Percentiles rank a stretch among this genome's conserved stretches.
These are phyloP conservation scores for Claviceps digitariae DNA, from an alignment of 2,329 filamentous ascomycete species.

Conservation along the genomic window DNA sequence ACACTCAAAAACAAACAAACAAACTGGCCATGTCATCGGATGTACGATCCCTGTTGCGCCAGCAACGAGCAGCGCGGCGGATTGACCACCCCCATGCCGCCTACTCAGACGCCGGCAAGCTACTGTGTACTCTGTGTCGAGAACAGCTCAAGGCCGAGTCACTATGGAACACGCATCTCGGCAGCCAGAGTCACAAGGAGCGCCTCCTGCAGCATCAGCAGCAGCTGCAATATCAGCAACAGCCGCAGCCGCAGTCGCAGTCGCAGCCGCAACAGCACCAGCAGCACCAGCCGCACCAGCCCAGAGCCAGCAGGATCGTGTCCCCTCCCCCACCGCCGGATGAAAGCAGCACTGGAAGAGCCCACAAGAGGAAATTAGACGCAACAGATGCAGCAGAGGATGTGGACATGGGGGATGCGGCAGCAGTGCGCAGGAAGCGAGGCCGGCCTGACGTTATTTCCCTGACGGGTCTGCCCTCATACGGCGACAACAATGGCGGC, in stretches of 20 bases:
- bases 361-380: constrained; percentile 21
- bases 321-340: constrained; percentile 7
- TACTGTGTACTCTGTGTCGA: constrained; percentile 54
- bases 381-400: constrained; percentile 18
- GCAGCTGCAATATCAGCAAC: constrained; percentile 10
- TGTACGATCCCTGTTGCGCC: constrained; percentile 64
- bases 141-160: constrained; percentile 50
- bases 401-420: constrained; percentile 20
- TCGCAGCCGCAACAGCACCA: constrained; percentile 10
- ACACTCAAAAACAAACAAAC: background rate
- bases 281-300: constrained; percentile 8
- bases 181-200: constrained; percentile 28
- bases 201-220: constrained; percentile 11
- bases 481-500: constrained; percentile 4
- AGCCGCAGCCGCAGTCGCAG: background rate
- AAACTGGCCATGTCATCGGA: constrained; percentile 48
- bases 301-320: constrained; percentile 7
- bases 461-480: background rate
- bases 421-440: constrained; percentile 27
- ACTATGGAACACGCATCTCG: constrained; percentile 52
- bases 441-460: constrained; percentile 25
- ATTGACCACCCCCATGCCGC: constrained; percentile 56
- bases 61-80: constrained; percentile 60
- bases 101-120: constrained; percentile 54
- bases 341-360: constrained; percentile 5